phyloP scores from a whole-genome alignment of 2,329 filamentous ascomycete genomes.

The Phyllachora maydis region DNA sequence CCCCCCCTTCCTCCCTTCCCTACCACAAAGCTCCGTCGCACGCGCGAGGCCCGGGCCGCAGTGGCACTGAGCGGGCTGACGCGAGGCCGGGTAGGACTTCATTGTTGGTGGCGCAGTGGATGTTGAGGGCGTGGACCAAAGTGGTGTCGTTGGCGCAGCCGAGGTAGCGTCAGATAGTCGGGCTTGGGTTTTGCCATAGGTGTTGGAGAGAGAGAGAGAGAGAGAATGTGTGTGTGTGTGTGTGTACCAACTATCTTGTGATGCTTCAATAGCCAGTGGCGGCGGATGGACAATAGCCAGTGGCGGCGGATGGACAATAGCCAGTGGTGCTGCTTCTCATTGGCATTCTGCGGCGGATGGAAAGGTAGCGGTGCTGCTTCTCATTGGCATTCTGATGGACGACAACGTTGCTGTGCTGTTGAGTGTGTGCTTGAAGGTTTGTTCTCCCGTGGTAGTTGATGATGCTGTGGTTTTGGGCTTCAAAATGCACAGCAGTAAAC shows the following conservation, averaged over 20 bases:
- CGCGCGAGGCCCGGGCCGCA: conserved; percentile 7
- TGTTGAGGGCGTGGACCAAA: conserved; percentile 4
- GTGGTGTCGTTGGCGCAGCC: conserved; percentile 4
- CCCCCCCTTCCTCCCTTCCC: too few species aligned
- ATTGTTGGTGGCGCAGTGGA: conserved; percentile 3
- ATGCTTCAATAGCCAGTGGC: not conserved
- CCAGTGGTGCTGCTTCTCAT: not conserved
- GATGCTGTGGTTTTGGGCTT: not conserved
- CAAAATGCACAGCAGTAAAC: not conserved
- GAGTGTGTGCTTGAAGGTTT: not conserved
- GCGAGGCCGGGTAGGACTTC: conserved; percentile 5
- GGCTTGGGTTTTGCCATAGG: not conserved
- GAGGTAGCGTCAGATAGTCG: conserved; percentile 1
- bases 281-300: not conserved
- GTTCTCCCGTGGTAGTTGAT: not conserved
- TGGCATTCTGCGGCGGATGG: too few species aligned
- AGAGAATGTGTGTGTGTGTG: not conserved
- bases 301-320: conserved; percentile 1
- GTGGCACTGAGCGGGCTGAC: conserved; percentile 5
- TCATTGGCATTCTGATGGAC: not conserved
- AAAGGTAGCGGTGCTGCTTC: not conserved
- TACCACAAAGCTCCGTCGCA: too few species aligned
- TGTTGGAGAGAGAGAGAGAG: not conserved
- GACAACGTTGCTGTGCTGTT: conserved; percentile 1
- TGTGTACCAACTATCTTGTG: too few species aligned